Evolutionary conservation across 306 rosid species (phyloP).

Genomic region (Lathyrus oleraceus): DNA sequence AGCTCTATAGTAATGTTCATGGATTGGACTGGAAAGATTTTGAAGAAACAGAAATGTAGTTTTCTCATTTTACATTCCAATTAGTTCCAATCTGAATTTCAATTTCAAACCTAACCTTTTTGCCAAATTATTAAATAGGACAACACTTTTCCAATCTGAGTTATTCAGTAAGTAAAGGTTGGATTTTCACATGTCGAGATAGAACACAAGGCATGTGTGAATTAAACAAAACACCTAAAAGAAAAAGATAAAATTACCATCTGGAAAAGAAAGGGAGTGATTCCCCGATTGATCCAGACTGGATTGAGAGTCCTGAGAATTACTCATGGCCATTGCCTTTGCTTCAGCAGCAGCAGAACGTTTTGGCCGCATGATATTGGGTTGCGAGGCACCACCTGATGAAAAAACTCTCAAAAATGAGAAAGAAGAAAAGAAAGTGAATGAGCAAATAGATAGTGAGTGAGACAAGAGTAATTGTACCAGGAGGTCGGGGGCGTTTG

Average conservation of each 20-base stretch:
- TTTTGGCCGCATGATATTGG: constrained; percentile 49
- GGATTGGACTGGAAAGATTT: too few species aligned
- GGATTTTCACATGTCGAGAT: too few species aligned
- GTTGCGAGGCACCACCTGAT: constrained; percentile 45
- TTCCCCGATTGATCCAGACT: background rate
- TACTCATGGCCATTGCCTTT: background rate
- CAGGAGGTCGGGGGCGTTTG: constrained; percentile 40
- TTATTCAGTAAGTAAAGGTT: too few species aligned
- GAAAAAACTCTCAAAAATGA: background rate
- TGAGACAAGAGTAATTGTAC: background rate
- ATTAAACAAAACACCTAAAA: too few species aligned
- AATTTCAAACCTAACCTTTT: too few species aligned
- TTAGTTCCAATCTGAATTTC: too few species aligned
- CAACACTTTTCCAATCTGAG: too few species aligned
- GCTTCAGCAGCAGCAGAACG: constrained; percentile 55
- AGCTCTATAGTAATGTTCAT: too few species aligned
- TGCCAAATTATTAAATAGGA: too few species aligned
- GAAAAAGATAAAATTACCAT: background rate
- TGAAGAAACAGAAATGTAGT: too few species aligned
- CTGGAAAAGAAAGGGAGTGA: background rate
- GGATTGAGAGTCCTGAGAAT: background rate
- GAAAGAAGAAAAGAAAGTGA: background rate
- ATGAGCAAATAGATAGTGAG: background rate
- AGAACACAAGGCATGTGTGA: too few species aligned
- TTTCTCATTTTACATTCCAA: too few species aligned